Base-by-base conservation (phyloP, 352 stramenopile species). In the Phytophthora europaea region DNA sequence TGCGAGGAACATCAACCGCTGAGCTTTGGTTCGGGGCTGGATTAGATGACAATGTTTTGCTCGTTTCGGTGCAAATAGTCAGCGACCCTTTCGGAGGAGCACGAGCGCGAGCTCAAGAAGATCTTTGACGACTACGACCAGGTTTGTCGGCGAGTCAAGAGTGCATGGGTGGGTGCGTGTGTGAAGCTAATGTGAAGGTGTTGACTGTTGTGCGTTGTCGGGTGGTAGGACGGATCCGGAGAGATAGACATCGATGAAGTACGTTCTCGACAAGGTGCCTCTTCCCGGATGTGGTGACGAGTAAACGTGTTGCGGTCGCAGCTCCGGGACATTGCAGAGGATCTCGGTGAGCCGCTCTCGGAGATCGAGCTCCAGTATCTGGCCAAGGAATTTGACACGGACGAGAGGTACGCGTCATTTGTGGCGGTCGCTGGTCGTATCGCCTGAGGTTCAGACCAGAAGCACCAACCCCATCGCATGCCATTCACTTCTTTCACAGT, bases 51-150 rank as follows among this genome's bases (percentile, higher is more conserved):
- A 7, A 52, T 10, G 23, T 57, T 6, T n/a, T 45, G 15, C 47
- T 55, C 18, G 43, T 55, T 36, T 57, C 16, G 15, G 36, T 61
- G 53, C 8, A 31, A 20, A 7, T 55, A 74, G 81, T 65, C 75
- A n/a, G 75, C 78, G 22, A 78, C 83, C 8, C 80, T 94, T 57
- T 91, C 84, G 51, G 75, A 90, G 45, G 85, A 92, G 62, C 79
- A 92, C 58, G 83, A 93, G 72, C 79, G 59, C 5, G 85, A 94
- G 73, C 82, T 94, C 65, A 79, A 72, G 63, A 93, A 93, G 67
- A 89, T 93, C 61, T 91, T 93, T 57, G 87, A 93, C 69, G 84
- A 90, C 77, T 93, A 91, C 56, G 85, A 93, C 43, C 79, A 91
- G 74, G 82, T 91, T 36, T 13, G 34, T 15, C 6, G 55, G 18